Base-by-base conservation (phyloP, 495 filamentous ascomycete species). In the Penicillium salamii region DNA sequence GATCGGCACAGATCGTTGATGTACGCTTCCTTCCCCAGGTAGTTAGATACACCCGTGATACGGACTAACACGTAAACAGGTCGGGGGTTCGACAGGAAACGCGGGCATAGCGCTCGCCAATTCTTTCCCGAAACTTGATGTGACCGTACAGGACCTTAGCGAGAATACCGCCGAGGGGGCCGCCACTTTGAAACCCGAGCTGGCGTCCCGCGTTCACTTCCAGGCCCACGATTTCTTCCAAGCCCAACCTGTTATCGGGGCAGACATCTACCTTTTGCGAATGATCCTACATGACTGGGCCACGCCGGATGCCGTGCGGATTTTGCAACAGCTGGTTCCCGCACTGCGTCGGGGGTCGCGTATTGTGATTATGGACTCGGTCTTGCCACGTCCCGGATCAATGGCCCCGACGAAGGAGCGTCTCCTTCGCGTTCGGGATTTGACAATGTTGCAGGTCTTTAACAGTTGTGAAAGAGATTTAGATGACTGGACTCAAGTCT, bases 201-300 rank as follows among this genome's bases (percentile, higher is more conserved):
- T 78, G 4, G 50, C 50, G 11, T 45, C 48, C 18, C 67, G 77
- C 2, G 62, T 82, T 36, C 48, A 54, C 0, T 81, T 75, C 54
- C 52, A 66, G 37, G 66, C 58, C 14, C 72, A 82, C 35, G 69
- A 79, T 46, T 76, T 83, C 51, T 75, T 79, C 61, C 42, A 67
- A 23, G 54, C 60, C 3, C 78, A 83, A 54, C 66, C 74, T 0
- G 55, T 76, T 6, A 46, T 54, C n/a, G 57, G 59, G 12, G 81
- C 80, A 5, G 76, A 81, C 36, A 67, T 78, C 11, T 84, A 83
- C 51, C 67, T 83, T 31, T 55, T 81, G 21, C 74, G 80, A 20
- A 62, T 69, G 46, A 70, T 82, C 18, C 51, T 84, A n/a, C 80
- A 83, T 50, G 76, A 82, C 51, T 74, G 73, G 67, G 54, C 68